Base-by-base conservation (phyloP, 78 protist species). In the Monocercomonoides exilis region DNA sequence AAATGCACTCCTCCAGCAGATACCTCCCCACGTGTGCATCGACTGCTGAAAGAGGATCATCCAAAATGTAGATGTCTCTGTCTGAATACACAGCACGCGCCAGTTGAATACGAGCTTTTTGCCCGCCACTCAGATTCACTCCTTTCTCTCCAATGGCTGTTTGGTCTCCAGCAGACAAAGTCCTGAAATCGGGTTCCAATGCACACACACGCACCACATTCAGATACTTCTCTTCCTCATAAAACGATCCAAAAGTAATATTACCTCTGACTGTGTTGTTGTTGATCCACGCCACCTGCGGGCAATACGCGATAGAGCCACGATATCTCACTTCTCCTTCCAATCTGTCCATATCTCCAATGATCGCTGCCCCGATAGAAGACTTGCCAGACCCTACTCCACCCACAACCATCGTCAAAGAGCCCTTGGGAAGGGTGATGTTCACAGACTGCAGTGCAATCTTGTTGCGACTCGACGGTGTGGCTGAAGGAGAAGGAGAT, bases 331-430 rank as follows among this genome's bases (percentile, higher is more conserved):
- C 85, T 21, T 81, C 6, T 35, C 85, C 45, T 0, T 0, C 0
- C 2, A n/a, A 3, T 70, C 86, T 77, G 5, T 44, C 44, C 54
- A 96, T 84, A 38, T 94, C 96, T 33, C 96, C 96, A 11, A 93
- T 89, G 1, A 94, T 4, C 3, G 96, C 90, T 4, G 41, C 1
- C n/a, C 93, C 45, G 5, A 96, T 89, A 2, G 92, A 54, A 36
- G 95, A 80, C 92, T 96, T 96, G 79, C 98, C 98, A 0, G 84
- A 43, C 29, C 98, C 98, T 32, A 93, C 95, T 2, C 44, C 81
- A 41, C 98, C 98, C 1, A 91, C 92, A 0, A 95, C 84, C 1
- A 92, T 91, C n/a, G 89, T 64, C 64, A 93, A 84, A 34, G 46
- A 46, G 2, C 92, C 93, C 2, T 0, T 2, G 2, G 0, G 42